Percentiles rank a stretch among this genome's conserved stretches.
phyloP scores from a whole-genome alignment of 2,329 filamentous ascomycete species.

The Tricladium varicosporioides region DNA sequence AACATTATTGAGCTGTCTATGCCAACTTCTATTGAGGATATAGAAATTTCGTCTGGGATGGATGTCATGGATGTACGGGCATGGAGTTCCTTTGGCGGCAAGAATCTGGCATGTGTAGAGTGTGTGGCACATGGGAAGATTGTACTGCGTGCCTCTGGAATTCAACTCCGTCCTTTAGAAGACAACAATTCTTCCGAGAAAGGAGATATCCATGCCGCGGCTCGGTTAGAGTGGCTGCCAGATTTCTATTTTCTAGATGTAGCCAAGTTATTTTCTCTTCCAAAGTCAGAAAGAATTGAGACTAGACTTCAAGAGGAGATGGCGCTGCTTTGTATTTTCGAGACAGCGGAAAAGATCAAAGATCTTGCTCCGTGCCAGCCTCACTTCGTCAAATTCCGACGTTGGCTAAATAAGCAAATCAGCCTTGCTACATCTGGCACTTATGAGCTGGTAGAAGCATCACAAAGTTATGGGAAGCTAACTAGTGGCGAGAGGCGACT shows the following conservation, averaged over 20 bases:
- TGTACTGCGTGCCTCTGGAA: neutral
- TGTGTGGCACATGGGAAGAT: constrained; percentile 2
- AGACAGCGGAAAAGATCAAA: constrained; percentile 5
- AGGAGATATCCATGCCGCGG: neutral
- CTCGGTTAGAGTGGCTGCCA: neutral
- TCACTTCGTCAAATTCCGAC: constrained; percentile 17
- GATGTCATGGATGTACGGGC: neutral
- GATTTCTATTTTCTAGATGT: neutral
- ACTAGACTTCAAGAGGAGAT: constrained; percentile 15
- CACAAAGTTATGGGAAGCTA: too few species aligned
- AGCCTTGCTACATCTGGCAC: too few species aligned
- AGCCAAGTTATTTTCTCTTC: neutral
- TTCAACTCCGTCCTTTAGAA: neutral
- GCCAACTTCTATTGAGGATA: constrained; percentile 8
- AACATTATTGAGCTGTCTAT: constrained; percentile 7
- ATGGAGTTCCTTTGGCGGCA: neutral
- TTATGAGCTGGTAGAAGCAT: too few species aligned
- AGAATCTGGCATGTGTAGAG: constrained; percentile 4
- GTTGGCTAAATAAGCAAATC: too few species aligned
- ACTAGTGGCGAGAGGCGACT: too few species aligned
- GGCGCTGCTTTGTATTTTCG: constrained; percentile 18
- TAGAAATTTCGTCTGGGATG: neutral
- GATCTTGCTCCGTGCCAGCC: neutral
- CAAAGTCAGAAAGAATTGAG: constrained; percentile 1
- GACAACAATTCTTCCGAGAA: neutral